These are phyloP conservation scores for Salix suchowensis DNA, from an alignment of 345 rosid genomes.

Conservation along the genomic window DNA sequence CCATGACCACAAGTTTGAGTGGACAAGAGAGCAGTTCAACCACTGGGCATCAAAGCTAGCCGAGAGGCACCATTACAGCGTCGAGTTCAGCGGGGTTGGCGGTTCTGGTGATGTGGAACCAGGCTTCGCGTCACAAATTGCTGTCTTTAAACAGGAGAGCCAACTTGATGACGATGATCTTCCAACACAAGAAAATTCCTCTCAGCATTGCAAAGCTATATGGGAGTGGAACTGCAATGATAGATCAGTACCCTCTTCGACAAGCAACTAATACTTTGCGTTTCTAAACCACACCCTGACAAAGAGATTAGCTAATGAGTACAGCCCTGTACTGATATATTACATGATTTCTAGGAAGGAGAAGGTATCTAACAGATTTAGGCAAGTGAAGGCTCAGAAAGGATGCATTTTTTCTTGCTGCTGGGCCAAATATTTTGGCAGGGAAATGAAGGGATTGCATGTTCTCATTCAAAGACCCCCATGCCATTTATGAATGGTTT, in stretches of 20 bases:
- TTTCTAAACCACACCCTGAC: no score
- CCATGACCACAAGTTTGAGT: slow-evolving; percentile 97
- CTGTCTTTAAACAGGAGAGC: slow-evolving; percentile 49
- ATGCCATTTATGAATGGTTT: no score
- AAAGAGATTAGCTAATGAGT: no score
- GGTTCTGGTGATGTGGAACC: slow-evolving; percentile 67
- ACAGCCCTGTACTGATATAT: no score
- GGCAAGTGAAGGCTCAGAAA: no score
- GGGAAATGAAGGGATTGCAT: no score
- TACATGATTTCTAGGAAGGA: no score
- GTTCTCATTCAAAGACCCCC: no score
- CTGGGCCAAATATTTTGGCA: no score
- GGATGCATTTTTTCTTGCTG: no score
- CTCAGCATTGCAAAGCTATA: slow-evolving; percentile 42
- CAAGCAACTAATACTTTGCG: neutral
- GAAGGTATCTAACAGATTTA: no score
- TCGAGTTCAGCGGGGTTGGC: slow-evolving; percentile 88
- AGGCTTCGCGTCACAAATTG: slow-evolving; percentile 91
- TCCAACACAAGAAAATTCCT: slow-evolving; percentile 2
- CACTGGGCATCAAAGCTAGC: slow-evolving; percentile 69
- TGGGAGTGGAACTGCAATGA: slow-evolving; percentile 69
- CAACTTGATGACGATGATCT: slow-evolving; percentile 9
- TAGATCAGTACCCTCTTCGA: neutral
- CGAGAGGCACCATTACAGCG: slow-evolving; percentile 46
- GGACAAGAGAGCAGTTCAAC: slow-evolving; percentile 85